Conservation (phyloP, 140 eudicot genomes). For the Cichorium intybus region DNA sequence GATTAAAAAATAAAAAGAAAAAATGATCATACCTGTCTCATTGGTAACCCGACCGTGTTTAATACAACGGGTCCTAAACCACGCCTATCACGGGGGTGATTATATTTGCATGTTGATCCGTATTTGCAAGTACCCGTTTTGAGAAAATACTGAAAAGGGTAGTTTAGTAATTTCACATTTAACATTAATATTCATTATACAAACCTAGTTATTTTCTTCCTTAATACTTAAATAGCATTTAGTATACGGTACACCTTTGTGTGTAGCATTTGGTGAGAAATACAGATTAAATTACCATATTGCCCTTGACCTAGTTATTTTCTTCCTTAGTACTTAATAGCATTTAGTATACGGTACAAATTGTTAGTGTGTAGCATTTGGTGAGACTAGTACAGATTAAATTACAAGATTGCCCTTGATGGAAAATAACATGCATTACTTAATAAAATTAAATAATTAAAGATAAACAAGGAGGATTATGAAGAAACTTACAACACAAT, state of each 20-base stretch:
- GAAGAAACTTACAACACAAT: conserved; percentile 66
- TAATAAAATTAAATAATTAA: not conserved
- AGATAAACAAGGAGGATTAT: not conserved
- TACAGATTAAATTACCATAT: not conserved
- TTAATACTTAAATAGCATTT: not conserved
- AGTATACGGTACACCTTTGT: too few species aligned
- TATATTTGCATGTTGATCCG: conserved; percentile 89
- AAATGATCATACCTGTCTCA: conserved; percentile 57
- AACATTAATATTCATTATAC: not conserved
- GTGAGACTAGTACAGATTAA: not conserved
- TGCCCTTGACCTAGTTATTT: not conserved
- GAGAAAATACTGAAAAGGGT: conserved; percentile 62
- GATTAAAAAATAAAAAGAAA: not conserved
- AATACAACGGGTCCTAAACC: conserved; percentile 48
- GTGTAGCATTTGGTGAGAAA: not conserved
- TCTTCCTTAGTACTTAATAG: too few species aligned
- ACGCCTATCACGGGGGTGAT: conserved; percentile 82
- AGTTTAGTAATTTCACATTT: not conserved
- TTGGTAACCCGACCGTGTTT: conserved; percentile 61
- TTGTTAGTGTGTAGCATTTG: too few species aligned
- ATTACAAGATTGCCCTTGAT: not conserved
- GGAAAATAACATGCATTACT: not conserved
- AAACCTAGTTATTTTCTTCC: not conserved
- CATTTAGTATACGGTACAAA: not conserved
- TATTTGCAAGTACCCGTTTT: conserved; percentile 93